A percentile compares a stretch with the other conserved stretches of the same genome.
Conservation (phyloP, 2,329 filamentous ascomycete genomes). For the Chrysosporium keratinophilum region DNA sequence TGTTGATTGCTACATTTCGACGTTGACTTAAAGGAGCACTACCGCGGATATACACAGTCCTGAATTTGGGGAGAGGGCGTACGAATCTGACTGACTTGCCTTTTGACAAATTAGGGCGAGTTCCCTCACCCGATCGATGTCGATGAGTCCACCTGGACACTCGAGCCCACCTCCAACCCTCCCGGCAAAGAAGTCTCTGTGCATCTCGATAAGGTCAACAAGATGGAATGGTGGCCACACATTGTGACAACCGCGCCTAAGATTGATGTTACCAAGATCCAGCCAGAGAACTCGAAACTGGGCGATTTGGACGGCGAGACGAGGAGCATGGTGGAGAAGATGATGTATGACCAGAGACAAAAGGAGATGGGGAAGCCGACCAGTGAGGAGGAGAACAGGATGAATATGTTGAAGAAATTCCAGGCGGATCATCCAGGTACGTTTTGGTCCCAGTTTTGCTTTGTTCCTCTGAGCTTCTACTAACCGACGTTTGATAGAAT, state of each 20-base stretch:
- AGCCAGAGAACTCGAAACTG: conserved; percentile 83
- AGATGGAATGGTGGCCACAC: conserved; percentile 97
- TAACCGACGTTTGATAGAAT: conserved; percentile 38
- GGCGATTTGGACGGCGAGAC: conserved; percentile 92
- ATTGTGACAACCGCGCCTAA: conserved; percentile 76
- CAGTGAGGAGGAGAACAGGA: conserved; percentile 91
- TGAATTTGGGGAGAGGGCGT: too few species aligned
- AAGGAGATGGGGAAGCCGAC: conserved; percentile 85
- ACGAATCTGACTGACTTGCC: neutral
- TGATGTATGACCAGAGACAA: conserved; percentile 98
- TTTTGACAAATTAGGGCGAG: conserved; percentile 54
- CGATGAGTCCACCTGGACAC: conserved; percentile 92
- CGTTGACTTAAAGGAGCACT: neutral
- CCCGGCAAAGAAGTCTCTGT: conserved; percentile 65
- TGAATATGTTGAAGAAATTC: conserved; percentile 87
- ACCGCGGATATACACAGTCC: too few species aligned
- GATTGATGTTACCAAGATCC: conserved; percentile 92
- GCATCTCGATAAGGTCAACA: conserved; percentile 90
- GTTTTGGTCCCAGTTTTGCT: conserved; percentile 11
- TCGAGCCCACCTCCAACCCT: conserved; percentile 51
- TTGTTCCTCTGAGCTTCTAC: conserved; percentile 7
- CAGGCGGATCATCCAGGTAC: conserved; percentile 59
- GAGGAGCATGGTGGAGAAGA: conserved; percentile 97
- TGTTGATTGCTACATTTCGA: conserved; percentile 17
- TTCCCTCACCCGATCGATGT: conserved; percentile 67